Evolutionary conservation across 2,329 filamentous ascomycete genomes (phyloP).

Genomic region (Cladosporium colombiae): DNA sequence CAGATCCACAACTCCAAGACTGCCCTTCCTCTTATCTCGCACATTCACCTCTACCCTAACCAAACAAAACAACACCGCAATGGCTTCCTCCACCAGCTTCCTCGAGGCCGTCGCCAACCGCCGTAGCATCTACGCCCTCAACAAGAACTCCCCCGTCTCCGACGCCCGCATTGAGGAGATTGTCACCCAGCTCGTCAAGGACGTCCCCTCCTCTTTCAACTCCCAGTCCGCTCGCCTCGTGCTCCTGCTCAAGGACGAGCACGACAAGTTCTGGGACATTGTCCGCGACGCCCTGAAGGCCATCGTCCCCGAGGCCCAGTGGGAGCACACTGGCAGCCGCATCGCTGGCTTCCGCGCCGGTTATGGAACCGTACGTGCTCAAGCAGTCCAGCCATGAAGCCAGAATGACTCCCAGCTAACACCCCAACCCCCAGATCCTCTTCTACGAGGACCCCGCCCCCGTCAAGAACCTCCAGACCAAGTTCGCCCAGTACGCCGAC

Average conservation of each 20-base stretch:
- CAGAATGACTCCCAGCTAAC: too few species aligned
- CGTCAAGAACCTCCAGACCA: slow-evolving; percentile 66
- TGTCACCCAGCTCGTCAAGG: slow-evolving; percentile 58
- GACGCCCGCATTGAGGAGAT: slow-evolving; percentile 71
- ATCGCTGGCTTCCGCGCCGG: slow-evolving; percentile 65
- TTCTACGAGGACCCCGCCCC: slow-evolving; percentile 80
- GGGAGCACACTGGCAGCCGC: slow-evolving; percentile 54
- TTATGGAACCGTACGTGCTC: slow-evolving; percentile 80
- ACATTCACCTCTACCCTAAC: slow-evolving; percentile 20
- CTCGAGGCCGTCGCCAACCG: slow-evolving; percentile 67
- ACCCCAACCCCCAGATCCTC: slow-evolving; percentile 56
- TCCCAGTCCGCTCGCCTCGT: slow-evolving; percentile 78
- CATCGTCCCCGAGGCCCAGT: slow-evolving; percentile 67
- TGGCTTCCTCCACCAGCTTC: slow-evolving; percentile 49
- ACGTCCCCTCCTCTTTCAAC: slow-evolving; percentile 85
- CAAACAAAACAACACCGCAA: slow-evolving; percentile 30
- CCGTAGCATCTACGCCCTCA: slow-evolving; percentile 55
- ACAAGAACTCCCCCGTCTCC: slow-evolving; percentile 65
- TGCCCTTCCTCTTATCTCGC: not conserved
- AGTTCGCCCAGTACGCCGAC: slow-evolving; percentile 73
- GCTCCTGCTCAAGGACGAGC: slow-evolving; percentile 77
- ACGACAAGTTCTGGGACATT: slow-evolving; percentile 85
- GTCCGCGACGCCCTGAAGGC: slow-evolving; percentile 64
- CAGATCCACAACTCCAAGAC: not conserved
- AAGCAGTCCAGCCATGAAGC: too few species aligned